Evolutionary conservation across 2,329 filamentous ascomycete species (phyloP).

Genomic region (Macroventuria anomochaeta): DNA sequence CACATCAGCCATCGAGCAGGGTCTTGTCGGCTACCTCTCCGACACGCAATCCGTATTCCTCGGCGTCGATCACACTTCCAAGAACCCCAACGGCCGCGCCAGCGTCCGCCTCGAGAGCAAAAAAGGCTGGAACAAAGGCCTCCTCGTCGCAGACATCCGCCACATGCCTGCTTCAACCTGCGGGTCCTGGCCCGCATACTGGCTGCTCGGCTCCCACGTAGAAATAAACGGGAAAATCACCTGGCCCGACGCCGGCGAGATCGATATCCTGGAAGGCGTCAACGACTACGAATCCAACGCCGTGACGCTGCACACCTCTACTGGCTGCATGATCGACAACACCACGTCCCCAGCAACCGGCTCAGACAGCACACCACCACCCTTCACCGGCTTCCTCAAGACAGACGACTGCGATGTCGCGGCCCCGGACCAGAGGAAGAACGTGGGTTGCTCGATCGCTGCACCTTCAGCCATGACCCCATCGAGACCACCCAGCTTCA

Average conservation of each 20-base stretch:
- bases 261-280: constrained; percentile 48
- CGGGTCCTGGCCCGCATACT: constrained; percentile 45
- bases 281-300: constrained; percentile 37
- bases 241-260: constrained; percentile 45
- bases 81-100: constrained; percentile 34
- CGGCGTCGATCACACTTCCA: constrained; percentile 52
- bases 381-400: constrained; percentile 54
- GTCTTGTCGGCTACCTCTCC: constrained; percentile 29
- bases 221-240: background rate
- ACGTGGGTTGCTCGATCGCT: constrained; percentile 30
- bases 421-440: background rate
- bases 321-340: constrained; percentile 34
- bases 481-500: background rate
- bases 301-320: constrained; percentile 43
- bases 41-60: constrained; percentile 40
- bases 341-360: constrained; percentile 3
- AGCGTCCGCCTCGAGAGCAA: constrained; percentile 43
- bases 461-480: constrained; percentile 22
- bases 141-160: constrained; percentile 42
- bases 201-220: constrained; percentile 38
- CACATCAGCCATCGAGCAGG: constrained; percentile 18
- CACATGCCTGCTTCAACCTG: constrained; percentile 46
- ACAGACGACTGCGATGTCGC: constrained; percentile 52
- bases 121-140: constrained; percentile 38
- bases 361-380: background rate